Evolutionary conservation across 805 yeast genomes (phyloP), one percentile per base, ranked within the genome.

Genomic region (Metschnikowia baotianmanensis): DNA sequence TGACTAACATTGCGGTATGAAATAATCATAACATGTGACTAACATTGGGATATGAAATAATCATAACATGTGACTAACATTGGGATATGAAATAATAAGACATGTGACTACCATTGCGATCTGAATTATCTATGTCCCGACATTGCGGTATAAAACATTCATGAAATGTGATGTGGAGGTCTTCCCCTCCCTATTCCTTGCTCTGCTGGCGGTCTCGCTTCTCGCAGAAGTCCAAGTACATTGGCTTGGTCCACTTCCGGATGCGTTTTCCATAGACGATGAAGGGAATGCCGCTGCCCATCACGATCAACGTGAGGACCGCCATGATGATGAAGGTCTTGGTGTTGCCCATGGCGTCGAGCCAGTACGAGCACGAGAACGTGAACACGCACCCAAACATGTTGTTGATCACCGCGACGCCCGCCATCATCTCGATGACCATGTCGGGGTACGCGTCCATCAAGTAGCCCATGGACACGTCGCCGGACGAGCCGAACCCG

Each of bases 401-500:
- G 59, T 82, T 82, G 59, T 81, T 81, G 52, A 82, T 80, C 40
- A 80, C 72, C 7, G 79, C 60, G 19, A 82, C 84, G 41, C 86
- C 84, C 19, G 80, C 80, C 85, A 82, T 80, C 50, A 83, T 82
- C 60, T 81, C 86, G 49, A 81, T 65, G 40, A 81, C 78, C 74
- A 81, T 75, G 32, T 79, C 86, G 1, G 86, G 86, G 47, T 81
- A 82, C 5, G 80, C 67, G 48, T 79, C 83, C 84, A 81, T 80
- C 46, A 79, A 63, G 43, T 81, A 81, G 1, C 79, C 71, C 78
- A 82, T 74, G 26, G 84, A 80, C 37, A 80, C 77, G 56, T 83
- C 88, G 55, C 86, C 86, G 11, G 83, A 75, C 38, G 83, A 76
- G 54, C 86, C 86, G 65, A 80, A 81, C 1, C 85, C 82, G 45